These are phyloP conservation scores for Salisapilia sapeloensis DNA, from an alignment of 352 stramenopile genomes.

Conservation along the genomic window DNA sequence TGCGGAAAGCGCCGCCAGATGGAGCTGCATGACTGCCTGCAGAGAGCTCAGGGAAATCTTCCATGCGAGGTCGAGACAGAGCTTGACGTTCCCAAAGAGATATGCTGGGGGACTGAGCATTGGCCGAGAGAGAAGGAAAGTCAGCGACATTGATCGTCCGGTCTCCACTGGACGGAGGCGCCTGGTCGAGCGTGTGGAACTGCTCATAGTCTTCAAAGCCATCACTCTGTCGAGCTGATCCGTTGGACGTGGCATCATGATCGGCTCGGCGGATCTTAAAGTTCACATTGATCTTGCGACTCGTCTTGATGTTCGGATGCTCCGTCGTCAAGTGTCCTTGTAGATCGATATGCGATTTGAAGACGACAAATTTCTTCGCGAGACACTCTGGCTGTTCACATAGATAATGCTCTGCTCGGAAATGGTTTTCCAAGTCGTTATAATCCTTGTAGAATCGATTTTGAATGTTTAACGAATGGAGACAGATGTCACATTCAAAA, in stretches of 20 bases:
- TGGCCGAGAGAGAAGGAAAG: constrained; percentile 54
- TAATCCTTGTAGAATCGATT: constrained; percentile 89
- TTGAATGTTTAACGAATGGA: constrained; percentile 55
- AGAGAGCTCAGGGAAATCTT: constrained; percentile 55
- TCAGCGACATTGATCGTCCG: constrained; percentile 74
- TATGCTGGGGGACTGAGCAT: constrained; percentile 7
- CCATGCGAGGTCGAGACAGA: constrained; percentile 17
- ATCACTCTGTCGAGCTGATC: constrained; percentile 6
- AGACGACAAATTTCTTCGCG: constrained; percentile 81
- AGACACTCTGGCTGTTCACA: constrained; percentile 76
- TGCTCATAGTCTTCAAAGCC: constrained; percentile 31
- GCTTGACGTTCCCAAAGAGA: constrained; percentile 55
- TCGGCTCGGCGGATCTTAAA: constrained; percentile 57
- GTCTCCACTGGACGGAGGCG: constrained; percentile 2
- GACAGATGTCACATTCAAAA: constrained; percentile 84
- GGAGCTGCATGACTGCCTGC: constrained; percentile 5
- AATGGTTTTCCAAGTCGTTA: constrained; percentile 81
- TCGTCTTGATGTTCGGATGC: constrained; percentile 75
- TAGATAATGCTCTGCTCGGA: constrained; percentile 76
- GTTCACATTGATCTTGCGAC: constrained; percentile 75
- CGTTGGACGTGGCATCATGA: constrained; percentile 9
- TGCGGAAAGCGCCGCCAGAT: constrained; percentile 21
- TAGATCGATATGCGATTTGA: constrained; percentile 75
- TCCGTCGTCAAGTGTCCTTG: constrained; percentile 65
- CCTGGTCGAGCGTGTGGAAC: constrained; percentile 11